These are phyloP conservation scores for Exserohilum turcica DNA, from an alignment of 2,329 filamentous ascomycete species.

Conservation along the genomic window DNA sequence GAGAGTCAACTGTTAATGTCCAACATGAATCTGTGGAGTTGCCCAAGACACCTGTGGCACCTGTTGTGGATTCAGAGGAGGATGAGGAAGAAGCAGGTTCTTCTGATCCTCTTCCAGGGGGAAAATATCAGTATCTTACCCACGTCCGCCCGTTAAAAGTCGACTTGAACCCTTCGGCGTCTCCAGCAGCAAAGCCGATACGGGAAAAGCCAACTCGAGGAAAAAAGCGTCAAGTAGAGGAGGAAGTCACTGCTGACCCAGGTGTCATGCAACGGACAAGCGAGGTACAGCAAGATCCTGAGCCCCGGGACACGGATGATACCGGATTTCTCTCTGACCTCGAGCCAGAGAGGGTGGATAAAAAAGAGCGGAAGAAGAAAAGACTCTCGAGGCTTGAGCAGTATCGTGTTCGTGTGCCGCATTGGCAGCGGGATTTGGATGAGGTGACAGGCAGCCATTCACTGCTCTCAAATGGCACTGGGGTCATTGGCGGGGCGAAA, in stretches of 20 bases:
- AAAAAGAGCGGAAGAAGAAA: conserved; percentile 4
- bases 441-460: neutral
- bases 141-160: conserved; percentile 9
- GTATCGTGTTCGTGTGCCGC: conserved; percentile 1
- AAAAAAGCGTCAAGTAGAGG: conserved; percentile 5
- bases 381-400: conserved; percentile 5
- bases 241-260: neutral
- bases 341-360: neutral
- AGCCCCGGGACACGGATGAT: conserved; percentile 7
- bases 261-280: neutral
- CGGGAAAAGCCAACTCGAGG: neutral
- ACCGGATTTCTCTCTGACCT: conserved; percentile 12
- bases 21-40: neutral
- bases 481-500: neutral
- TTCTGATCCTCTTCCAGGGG: conserved; percentile 3
- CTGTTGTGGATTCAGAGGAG: conserved; percentile 3
- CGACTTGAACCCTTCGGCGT: conserved; percentile 5
- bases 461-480: neutral
- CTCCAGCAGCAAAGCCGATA: neutral
- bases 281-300: conserved; percentile 1
- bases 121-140: conserved; percentile 11
- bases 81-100: conserved; percentile 11
- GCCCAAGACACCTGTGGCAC: conserved; percentile 3
- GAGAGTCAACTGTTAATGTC: neutral
- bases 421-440: conserved; percentile 7